Evolutionary conservation across 768 basidiomycete species (phyloP).

Genomic region (Trametes cinnabarina): DNA sequence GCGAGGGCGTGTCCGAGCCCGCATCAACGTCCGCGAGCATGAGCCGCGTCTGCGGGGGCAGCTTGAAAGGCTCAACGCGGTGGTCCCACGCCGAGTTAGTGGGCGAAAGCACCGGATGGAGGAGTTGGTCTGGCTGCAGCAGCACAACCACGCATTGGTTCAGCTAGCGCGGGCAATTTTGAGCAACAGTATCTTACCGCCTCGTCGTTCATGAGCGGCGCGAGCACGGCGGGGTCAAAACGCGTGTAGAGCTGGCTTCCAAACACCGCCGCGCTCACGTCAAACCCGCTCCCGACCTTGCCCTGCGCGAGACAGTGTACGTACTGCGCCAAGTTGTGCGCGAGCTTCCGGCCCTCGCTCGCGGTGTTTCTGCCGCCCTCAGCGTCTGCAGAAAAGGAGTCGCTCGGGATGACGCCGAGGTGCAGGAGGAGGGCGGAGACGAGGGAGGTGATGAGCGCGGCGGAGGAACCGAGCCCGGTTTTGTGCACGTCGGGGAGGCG

Average conservation of each 20-base stretch:
- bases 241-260: slow-evolving; percentile 93
- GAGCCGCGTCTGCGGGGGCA: slow-evolving; percentile 81
- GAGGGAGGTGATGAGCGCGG: slow-evolving; percentile 94
- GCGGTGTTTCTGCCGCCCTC: too few species aligned
- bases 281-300: slow-evolving; percentile 97
- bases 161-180: too few species aligned
- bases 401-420: slow-evolving; percentile 55
- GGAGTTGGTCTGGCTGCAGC: slow-evolving; percentile 22
- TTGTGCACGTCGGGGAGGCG: slow-evolving; percentile 86
- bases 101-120: slow-evolving; percentile 58
- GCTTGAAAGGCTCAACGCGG: slow-evolving; percentile 61
- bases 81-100: slow-evolving; percentile 75
- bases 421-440: slow-evolving; percentile 83
- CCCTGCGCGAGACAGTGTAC: slow-evolving; percentile 96
- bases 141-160: neutral
- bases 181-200: too few species aligned
- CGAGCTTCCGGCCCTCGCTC: slow-evolving; percentile 53
- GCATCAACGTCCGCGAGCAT: slow-evolving; percentile 95
- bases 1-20: slow-evolving; percentile 92
- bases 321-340: slow-evolving; percentile 93
- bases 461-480: slow-evolving; percentile 95
- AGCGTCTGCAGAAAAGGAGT: slow-evolving; percentile 41
- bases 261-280: slow-evolving; percentile 90
- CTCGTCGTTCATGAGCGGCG: slow-evolving; percentile 59
- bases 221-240: slow-evolving; percentile 72